A percentile compares a stretch with the other conserved stretches of the same genome.
Conservation (phyloP, 2,329 filamentous ascomycete genomes). For the Epichloe uncinata region DNA sequence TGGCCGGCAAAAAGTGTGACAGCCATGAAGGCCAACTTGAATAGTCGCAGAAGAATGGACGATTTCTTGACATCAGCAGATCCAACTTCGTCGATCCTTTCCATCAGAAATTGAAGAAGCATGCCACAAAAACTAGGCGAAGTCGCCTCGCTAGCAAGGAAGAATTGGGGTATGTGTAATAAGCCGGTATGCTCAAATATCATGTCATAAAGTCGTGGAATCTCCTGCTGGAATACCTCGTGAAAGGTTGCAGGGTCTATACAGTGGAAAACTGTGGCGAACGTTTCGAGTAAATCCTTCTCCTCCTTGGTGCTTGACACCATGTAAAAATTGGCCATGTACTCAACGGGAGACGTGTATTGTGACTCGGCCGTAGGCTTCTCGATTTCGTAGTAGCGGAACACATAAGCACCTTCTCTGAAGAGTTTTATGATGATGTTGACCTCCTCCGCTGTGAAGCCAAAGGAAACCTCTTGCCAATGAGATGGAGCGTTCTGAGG, state of each 20-base stretch:
- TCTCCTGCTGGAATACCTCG: conserved; percentile 95
- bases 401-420: conserved; percentile 89
- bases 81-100: conserved; percentile 87
- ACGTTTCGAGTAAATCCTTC: conserved; percentile 92
- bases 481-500: conserved; percentile 67
- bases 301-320: conserved; percentile 89
- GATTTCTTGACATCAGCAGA: conserved; percentile 85
- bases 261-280: conserved; percentile 96
- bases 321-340: conserved; percentile 91
- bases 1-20: conserved; percentile 90
- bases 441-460: conserved; percentile 94
- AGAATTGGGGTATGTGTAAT: conserved; percentile 92
- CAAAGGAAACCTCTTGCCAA: conserved; percentile 91
- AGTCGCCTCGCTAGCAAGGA: conserved; percentile 95
- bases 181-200: conserved; percentile 94
- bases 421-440: conserved; percentile 95
- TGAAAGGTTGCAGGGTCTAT: conserved; percentile 98
- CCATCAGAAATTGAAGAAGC: conserved; percentile 95
- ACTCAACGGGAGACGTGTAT: conserved; percentile 73
- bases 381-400: conserved; percentile 91
- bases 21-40: conserved; percentile 98
- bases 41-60: conserved; percentile 81
- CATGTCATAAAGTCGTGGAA: conserved; percentile 91
- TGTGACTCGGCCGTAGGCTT: conserved; percentile 59
- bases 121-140: conserved; percentile 97